Evolutionary conservation across 1,139 yeast genomes (phyloP), one percentile per base, ranked within the genome.

Genomic region (Scheffersomyces quercinus): DNA sequence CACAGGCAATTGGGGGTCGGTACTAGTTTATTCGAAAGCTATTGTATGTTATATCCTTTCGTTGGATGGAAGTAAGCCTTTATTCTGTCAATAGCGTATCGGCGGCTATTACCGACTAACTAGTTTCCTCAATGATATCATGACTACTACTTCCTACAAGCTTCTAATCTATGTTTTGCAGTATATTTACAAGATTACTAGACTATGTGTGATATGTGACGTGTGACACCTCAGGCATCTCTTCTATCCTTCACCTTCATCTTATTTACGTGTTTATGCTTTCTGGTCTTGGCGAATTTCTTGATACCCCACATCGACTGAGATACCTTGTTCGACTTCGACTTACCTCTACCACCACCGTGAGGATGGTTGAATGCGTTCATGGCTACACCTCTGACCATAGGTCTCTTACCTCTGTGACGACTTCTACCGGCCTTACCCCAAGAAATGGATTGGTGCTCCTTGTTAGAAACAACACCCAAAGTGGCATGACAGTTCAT

Each of bases 291-390:
- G 73, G 83, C 91, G 46, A 89, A 87, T 68, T 93, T 95, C 80
- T 91, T 91, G 54, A 85, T 85, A 62, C 99, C 99, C 97, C 98
- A 93, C 70, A 95, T 95, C 47, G 97, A 88, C 75, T 87, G 90
- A 11, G 98, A 88, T 43, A 87, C 79, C 74, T 89, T 91, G 70
- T 91, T 91, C 52, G 96, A 88, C 82, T 95, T 93, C 47, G 96
- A 88, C 68, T 93, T 95, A 81, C 99, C 99, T 79, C 99, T 86
- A 73, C 99, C 99, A 85, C 99, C 99, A 78, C 99, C 99, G 61
- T 90, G 95, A 54, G 99, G 99, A 75, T 93, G 99, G 69, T 93
- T 98, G 62, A 84, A 82, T 49, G 95, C 95, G 70, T 93, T 93
- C 97, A 89, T 89, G 42, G 99, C 99, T 56, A 90, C 89, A 81